phyloP scores from a whole-genome alignment of 176 grass and related monocot genomes.

The Rhynchospora pubera region DNA sequence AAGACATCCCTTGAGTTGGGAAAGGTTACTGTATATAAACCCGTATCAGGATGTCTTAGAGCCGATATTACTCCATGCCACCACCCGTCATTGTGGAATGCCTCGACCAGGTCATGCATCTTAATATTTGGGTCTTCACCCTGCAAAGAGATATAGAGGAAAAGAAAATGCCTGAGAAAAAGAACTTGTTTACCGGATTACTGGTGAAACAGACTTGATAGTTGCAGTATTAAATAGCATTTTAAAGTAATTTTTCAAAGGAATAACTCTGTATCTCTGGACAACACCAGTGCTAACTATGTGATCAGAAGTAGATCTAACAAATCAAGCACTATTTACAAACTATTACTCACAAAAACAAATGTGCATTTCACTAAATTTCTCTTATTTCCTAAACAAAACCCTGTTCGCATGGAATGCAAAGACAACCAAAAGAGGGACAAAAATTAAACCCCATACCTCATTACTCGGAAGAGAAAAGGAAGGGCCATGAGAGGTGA shows the following conservation, averaged over 20 bases:
- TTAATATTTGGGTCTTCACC: slow-evolving; percentile 10
- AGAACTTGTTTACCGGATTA: neutral
- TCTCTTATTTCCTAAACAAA: neutral
- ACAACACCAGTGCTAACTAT: neutral
- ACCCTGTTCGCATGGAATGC: neutral
- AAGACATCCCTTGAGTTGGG: slow-evolving; percentile 47
- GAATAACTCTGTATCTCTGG: neutral
- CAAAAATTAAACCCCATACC: neutral
- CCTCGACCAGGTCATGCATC: slow-evolving; percentile 42
- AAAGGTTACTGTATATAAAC: slow-evolving; percentile 46
- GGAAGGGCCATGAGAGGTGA: neutral
- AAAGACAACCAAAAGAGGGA: neutral
- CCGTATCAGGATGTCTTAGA: neutral
- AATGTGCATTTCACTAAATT: neutral
- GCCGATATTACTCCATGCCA: slow-evolving; percentile 45
- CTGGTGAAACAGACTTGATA: neutral
- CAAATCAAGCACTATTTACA: neutral
- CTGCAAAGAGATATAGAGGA: neutral
- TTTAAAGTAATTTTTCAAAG: neutral
- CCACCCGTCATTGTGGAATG: slow-evolving; percentile 44
- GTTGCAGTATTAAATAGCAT: neutral
- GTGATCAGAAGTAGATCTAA: neutral
- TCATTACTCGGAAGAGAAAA: neutral
- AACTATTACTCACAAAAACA: neutral
- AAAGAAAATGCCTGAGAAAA: neutral